Conservation (phyloP, 176 grass and related monocot species). For the Typha latifolia region DNA sequence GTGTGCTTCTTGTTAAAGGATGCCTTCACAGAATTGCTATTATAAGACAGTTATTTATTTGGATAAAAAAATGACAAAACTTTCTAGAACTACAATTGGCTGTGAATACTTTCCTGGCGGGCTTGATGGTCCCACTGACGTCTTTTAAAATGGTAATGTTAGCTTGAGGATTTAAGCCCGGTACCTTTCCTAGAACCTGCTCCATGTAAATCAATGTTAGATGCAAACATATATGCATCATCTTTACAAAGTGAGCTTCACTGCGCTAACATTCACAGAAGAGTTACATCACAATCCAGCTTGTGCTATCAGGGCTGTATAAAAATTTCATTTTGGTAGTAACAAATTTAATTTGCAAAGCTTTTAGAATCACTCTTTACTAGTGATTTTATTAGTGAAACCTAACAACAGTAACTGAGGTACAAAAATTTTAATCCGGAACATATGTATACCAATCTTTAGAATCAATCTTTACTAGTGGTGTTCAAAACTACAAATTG, state of each 20-base stretch:
- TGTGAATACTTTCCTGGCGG: slow-evolving; percentile 33
- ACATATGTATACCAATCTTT: too few relatives aligned
- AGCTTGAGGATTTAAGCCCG: slow-evolving; percentile 30
- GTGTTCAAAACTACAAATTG: too few relatives aligned
- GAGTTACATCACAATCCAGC: background rate
- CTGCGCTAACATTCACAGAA: background rate
- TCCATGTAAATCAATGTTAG: background rate
- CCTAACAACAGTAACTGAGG: too few relatives aligned
- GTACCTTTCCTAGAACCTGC: slow-evolving; percentile 25
- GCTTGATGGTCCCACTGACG: slow-evolving; percentile 54
- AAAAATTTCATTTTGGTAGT: background rate
- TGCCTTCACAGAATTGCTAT: too few relatives aligned
- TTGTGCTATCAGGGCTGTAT: background rate
- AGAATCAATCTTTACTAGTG: too few relatives aligned
- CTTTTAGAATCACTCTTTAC: background rate
- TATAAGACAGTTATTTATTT: too few relatives aligned
- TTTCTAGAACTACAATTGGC: too few relatives aligned
- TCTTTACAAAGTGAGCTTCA: background rate
- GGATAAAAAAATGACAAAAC: too few relatives aligned
- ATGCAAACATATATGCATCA: background rate
- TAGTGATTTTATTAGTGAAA: background rate
- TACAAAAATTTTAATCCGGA: too few relatives aligned
- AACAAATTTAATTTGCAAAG: background rate
- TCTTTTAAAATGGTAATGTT: slow-evolving; percentile 46
- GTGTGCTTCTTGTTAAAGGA: too few relatives aligned